phyloP scores from a whole-genome alignment of 495 filamentous ascomycete genomes.

The Podospora sp. region DNA sequence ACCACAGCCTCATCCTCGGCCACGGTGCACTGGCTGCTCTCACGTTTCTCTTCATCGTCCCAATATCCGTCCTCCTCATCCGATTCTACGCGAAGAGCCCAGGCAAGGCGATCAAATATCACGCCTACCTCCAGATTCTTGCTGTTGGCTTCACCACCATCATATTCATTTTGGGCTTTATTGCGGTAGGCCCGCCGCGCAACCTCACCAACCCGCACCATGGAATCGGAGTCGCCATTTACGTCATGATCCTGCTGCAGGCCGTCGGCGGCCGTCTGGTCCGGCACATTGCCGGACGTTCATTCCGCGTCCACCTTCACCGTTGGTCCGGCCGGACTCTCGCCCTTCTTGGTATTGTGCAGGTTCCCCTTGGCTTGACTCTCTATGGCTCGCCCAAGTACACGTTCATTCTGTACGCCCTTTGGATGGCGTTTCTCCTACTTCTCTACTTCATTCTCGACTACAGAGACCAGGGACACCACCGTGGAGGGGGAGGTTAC shows the following conservation, averaged over 20 bases:
- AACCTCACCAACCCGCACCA: slow-evolving; percentile 92
- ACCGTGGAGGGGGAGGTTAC: slow-evolving; percentile 40
- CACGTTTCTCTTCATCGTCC: slow-evolving; percentile 83
- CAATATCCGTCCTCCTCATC: slow-evolving; percentile 72
- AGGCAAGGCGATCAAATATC: slow-evolving; percentile 69
- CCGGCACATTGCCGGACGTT: slow-evolving; percentile 58
- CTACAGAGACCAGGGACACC: slow-evolving; percentile 57
- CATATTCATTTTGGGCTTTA: slow-evolving; percentile 73
- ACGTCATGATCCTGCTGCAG: slow-evolving; percentile 80
- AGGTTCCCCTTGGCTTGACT: slow-evolving; percentile 86
- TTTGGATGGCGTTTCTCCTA: slow-evolving; percentile 69
- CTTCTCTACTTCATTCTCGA: slow-evolving; percentile 73
- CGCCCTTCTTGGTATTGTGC: slow-evolving; percentile 77
- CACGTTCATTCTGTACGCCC: slow-evolving; percentile 80
- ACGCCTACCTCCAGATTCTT: slow-evolving; percentile 86
- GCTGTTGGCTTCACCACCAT: slow-evolving; percentile 72
- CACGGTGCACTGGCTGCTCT: slow-evolving; percentile 87
- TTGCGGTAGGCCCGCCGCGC: slow-evolving; percentile 74
- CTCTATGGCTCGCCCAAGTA: slow-evolving; percentile 87
- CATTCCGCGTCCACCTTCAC: slow-evolving; percentile 78
- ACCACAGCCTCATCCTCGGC: slow-evolving; percentile 75
- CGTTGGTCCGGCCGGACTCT: slow-evolving; percentile 82
- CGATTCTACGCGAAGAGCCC: slow-evolving; percentile 68
- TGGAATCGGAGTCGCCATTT: slow-evolving; percentile 89
- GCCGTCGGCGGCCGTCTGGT: slow-evolving; percentile 75